phyloP scores from a whole-genome alignment of 371 early-diverging fungal species.

The Apophysomyces elegans region DNA sequence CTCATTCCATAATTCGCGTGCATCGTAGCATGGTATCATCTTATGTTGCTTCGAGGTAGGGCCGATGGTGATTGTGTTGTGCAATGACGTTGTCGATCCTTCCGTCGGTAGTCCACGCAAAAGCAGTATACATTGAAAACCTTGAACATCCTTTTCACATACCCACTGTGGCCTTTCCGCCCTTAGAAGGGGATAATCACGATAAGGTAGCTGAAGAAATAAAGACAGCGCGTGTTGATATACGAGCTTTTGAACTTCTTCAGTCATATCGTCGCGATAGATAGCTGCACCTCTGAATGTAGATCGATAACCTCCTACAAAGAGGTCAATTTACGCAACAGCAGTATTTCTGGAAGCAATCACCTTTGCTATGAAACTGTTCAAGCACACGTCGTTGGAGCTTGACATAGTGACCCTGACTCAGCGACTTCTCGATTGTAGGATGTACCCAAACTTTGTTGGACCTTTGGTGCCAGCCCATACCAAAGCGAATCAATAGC shows the following conservation, averaged over 20 bases:
- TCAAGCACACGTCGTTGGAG: not conserved
- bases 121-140: conserved; percentile 2
- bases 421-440: not conserved
- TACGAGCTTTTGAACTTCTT: not conserved
- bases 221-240: not conserved
- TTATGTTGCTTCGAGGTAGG: not conserved
- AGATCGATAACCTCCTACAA: not conserved
- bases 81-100: not conserved
- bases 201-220: not conserved
- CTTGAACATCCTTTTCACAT: not conserved
- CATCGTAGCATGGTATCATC: conserved; percentile 15
- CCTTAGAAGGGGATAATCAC: not conserved
- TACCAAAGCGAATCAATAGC: not conserved
- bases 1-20: conserved; percentile 4
- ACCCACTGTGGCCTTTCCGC: not conserved
- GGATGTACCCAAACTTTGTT: not conserved
- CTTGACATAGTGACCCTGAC: not conserved
- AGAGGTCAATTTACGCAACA: not conserved
- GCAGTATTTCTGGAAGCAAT: not conserved
- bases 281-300: not conserved
- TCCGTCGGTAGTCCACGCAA: not conserved
- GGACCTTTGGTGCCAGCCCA: not conserved
- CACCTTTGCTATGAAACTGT: not conserved
- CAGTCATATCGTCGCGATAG: not conserved
- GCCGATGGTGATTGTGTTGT: not conserved